phyloP scores from a whole-genome alignment of 2,329 filamentous ascomycete genomes.

The Apiospora aurea region DNA sequence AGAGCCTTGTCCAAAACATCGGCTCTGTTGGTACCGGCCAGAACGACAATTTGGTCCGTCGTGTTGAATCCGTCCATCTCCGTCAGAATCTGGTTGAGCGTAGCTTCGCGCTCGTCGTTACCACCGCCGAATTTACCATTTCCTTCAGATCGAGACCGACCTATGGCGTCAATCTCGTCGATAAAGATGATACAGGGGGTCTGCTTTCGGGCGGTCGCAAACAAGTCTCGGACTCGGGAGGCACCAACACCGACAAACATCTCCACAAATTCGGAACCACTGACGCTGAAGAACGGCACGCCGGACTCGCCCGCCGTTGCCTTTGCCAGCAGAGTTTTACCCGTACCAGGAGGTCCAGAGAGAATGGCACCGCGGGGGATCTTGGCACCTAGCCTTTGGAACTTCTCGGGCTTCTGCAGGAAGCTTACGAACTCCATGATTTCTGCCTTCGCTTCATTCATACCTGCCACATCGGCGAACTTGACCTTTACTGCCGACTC shows the following conservation, averaged over 20 bases:
- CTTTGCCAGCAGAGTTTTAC: conserved; percentile 97
- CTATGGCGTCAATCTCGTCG: conserved; percentile 98
- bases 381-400: conserved; percentile 94
- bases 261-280: conserved; percentile 98
- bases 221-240: conserved; percentile 92
- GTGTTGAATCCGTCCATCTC: conserved; percentile 99
- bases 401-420: conserved; percentile 89
- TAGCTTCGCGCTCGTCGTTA: conserved; percentile 96
- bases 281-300: conserved; percentile 98
- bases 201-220: conserved; percentile 92
- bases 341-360: conserved; percentile 96
- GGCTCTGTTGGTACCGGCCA: conserved; percentile 94
- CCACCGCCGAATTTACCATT: conserved; percentile 81
- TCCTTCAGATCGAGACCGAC: conserved; percentile 84
- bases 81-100: conserved; percentile 96
- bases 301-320: conserved; percentile 96
- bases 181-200: conserved; percentile 99
- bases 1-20: conserved; percentile 95
- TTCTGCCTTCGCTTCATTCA: conserved; percentile 97
- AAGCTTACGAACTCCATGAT: conserved; percentile 99
- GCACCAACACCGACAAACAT: conserved; percentile 99
- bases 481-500: conserved; percentile 97
- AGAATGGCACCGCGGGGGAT: conserved; percentile 97
- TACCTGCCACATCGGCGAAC: conserved; percentile 94
- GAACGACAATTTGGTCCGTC: conserved; percentile 91